Base-by-base conservation (phyloP, 1,284 basidiomycete genomes). In the Hemileia vastatrix region DNA sequence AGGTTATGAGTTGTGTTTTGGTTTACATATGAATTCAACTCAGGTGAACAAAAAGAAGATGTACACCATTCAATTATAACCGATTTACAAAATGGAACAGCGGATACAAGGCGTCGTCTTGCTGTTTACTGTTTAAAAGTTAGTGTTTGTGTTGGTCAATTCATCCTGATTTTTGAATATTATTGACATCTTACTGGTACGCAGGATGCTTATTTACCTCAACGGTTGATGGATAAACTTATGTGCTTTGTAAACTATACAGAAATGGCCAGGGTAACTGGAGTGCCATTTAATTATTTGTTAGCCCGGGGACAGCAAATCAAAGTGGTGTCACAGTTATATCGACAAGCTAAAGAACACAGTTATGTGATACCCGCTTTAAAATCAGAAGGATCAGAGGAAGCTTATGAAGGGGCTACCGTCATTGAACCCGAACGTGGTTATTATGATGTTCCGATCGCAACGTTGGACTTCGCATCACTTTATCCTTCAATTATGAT, bases 401-500 rank as follows among this genome's bases (percentile, higher is more conserved):
- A 96, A 68, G 89, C 92, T 71, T 96, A 96, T 71, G 92, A 96
- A 78, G 92, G 92, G 68, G 93, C 93, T 1, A 97, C 90, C 9
- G 92, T 96, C 72, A 95, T 96, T 68, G 93, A 97, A 71, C 92
- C 92, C 1, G 85, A 82, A 74, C 90, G 86, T 72, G 92, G 93
- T 0, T 97, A 88, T 76, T 97, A 95, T 74, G 90, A 94, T 72
- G 83, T 85, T 0, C 92, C 92, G 0, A 95, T 97, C 70, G 90
- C 93, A 4, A 96, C 92, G 0, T 82, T 97, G 47, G 92, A 97
- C 82, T 97, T 97, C 78, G 91, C 89, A 63, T 95, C 91, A 0
- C 81, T 97, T 67, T 97, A 97, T 76, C 92, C 92, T 0, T 96
- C 93, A 0, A 96, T 97, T 78, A 97, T 97, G 92, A 95, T 95